Conservation (phyloP, 768 basidiomycete species). For the Lentinula boryana region DNA sequence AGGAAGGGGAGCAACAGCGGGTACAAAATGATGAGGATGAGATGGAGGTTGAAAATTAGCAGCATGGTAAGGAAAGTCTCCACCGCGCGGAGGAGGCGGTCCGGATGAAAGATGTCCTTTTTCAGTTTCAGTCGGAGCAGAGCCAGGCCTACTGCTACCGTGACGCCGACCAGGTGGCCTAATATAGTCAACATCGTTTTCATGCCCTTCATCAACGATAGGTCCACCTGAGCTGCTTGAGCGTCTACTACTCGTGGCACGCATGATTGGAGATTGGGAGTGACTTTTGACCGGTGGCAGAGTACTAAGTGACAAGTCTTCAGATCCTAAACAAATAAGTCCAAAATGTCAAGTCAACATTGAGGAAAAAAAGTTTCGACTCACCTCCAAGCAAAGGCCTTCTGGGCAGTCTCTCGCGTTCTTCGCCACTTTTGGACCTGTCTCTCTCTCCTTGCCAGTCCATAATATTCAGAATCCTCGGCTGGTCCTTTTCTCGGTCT, state of each 20-base stretch:
- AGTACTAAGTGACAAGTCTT: background rate
- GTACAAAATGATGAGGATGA: background rate
- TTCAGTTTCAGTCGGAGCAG: background rate
- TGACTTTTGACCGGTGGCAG: background rate
- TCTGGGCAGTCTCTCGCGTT: background rate
- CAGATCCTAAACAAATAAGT: background rate
- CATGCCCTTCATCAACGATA: background rate
- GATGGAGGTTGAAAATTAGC: background rate
- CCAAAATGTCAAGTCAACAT: background rate
- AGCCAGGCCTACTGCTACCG: conserved; percentile 1
- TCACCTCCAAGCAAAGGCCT: background rate
- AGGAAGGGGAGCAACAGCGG: background rate
- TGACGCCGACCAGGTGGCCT: background rate
- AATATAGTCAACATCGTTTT: background rate
- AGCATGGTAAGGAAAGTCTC: background rate
- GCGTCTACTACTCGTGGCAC: background rate
- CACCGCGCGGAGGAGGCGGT: background rate
- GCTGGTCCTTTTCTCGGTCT: background rate
- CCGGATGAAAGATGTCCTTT: background rate
- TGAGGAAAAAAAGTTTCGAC: background rate
- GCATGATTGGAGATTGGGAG: background rate
- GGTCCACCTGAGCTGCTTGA: background rate
- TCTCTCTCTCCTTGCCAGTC: conserved; percentile 6
- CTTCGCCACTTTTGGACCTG: background rate
- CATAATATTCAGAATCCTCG: conserved; percentile 6